These are phyloP conservation scores for Phialophora expanda DNA, from an alignment of 2,329 filamentous ascomycete genomes.

Conservation along the genomic window DNA sequence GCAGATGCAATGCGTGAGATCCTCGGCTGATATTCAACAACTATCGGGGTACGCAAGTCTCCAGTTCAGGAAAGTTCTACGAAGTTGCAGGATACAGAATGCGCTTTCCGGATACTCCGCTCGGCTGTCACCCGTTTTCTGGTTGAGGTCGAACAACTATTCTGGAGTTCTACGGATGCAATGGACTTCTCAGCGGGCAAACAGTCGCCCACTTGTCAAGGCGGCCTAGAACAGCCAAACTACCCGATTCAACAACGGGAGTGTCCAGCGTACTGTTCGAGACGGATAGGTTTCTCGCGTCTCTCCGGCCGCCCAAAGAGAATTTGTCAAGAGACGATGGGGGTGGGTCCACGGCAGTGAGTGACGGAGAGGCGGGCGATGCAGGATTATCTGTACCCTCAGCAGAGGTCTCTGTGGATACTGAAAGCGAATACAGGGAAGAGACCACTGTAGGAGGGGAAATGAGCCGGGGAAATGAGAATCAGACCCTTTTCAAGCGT, in stretches of 20 bases:
- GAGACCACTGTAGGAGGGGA: not conserved
- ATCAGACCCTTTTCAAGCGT: not conserved
- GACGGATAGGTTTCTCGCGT: constrained; percentile 2
- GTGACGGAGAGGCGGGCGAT: not conserved
- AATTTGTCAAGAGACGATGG: not conserved
- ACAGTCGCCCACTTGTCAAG: too few species aligned
- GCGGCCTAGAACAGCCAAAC: constrained; percentile 15
- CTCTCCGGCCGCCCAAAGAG: not conserved
- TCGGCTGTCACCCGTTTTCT: too few species aligned
- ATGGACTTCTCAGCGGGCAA: too few species aligned
- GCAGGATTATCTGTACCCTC: not conserved
- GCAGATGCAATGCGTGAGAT: too few species aligned
- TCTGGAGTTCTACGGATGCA: too few species aligned
- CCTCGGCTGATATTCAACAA: too few species aligned
- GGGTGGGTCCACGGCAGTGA: not conserved
- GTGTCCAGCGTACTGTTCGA: constrained; percentile 25
- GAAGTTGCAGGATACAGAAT: too few species aligned
- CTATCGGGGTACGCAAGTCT: too few species aligned
- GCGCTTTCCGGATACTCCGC: too few species aligned
- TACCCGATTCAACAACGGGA: constrained; percentile 30
- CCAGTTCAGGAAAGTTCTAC: too few species aligned
- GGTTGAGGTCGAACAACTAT: too few species aligned
- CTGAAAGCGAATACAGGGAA: not conserved
- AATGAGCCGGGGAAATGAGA: not conserved
- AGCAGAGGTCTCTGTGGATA: not conserved